A percentile compares a stretch with the other conserved stretches of the same genome.
phyloP scores from a whole-genome alignment of 1,284 basidiomycete genomes.

The Fomitopsis schrenkii region DNA sequence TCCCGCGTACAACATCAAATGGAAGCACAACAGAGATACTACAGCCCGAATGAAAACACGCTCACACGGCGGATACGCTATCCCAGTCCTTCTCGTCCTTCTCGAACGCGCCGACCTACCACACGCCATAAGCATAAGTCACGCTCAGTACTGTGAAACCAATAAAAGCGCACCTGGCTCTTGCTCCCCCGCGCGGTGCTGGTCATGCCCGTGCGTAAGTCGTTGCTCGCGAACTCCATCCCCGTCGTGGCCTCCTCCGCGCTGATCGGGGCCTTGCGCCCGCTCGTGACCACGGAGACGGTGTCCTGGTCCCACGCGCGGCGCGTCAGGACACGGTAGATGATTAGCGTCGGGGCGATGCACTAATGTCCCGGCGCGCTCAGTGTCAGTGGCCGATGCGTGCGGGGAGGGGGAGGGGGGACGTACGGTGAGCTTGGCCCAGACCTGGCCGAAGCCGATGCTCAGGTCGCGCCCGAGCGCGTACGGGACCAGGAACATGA shows the following conservation, averaged over 20 bases:
- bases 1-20: too few species aligned
- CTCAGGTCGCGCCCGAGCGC: conserved; percentile 6
- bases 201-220: neutral
- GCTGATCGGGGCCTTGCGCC: neutral
- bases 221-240: neutral
- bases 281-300: neutral
- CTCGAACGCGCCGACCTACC: neutral
- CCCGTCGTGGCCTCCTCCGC: neutral
- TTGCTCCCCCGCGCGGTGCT: neutral
- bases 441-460: conserved; percentile 14
- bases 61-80: neutral
- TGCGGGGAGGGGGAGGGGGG: neutral
- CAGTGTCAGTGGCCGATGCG: neutral
- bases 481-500: conserved; percentile 15
- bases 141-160: too few species aligned
- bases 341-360: conserved; percentile 17
- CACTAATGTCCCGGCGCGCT: conserved; percentile 7
- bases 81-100: too few species aligned
- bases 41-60: neutral
- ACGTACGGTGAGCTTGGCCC: conserved; percentile 15
- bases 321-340: conserved; percentile 13
- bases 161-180: neutral
- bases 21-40: neutral
- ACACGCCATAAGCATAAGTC: neutral
- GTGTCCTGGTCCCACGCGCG: conserved; percentile 10